Evolutionary conservation across 2,329 filamentous ascomycete genomes (phyloP).

Genomic region (Ophiostoma quercus): DNA sequence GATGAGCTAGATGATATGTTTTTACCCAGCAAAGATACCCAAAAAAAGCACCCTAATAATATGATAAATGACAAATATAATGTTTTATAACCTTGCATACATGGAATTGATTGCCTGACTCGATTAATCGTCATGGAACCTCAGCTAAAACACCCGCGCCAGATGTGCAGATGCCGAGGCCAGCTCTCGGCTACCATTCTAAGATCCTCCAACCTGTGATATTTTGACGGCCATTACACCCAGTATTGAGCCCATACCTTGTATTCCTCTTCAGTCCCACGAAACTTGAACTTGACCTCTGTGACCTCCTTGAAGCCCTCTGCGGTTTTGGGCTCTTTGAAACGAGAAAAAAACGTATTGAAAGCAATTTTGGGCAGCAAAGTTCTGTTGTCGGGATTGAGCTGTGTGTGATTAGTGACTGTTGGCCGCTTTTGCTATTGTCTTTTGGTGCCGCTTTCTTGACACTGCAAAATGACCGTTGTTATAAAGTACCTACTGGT

Average conservation of each 20-base stretch:
- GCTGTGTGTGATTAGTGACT: slow-evolving; percentile 27
- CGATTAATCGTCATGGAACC: not conserved
- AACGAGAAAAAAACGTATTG: slow-evolving; percentile 65
- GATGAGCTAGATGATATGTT: not conserved
- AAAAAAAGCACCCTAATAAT: not conserved
- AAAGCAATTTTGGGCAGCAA: slow-evolving; percentile 77
- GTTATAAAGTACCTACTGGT: not conserved
- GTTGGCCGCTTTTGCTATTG: not conserved
- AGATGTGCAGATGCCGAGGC: too few species aligned
- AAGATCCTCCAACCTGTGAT: not conserved
- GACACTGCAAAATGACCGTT: too few species aligned
- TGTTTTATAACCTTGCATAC: not conserved
- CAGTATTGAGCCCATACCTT: slow-evolving; percentile 72
- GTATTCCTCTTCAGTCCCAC: slow-evolving; percentile 63
- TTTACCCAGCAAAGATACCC: not conserved
- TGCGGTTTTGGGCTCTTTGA: slow-evolving; percentile 61
- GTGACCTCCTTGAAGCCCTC: slow-evolving; percentile 84
- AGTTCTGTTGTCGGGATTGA: slow-evolving; percentile 77
- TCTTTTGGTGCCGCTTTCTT: too few species aligned
- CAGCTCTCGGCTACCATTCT: not conserved
- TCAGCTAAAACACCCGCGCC: too few species aligned
- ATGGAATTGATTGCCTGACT: not conserved
- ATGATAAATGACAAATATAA: not conserved
- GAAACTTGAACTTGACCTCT: slow-evolving; percentile 69
- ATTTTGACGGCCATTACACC: slow-evolving; percentile 44